Evolutionary conservation across 2,329 filamentous ascomycete species (phyloP).

Genomic region (Hypoxylon sp.): DNA sequence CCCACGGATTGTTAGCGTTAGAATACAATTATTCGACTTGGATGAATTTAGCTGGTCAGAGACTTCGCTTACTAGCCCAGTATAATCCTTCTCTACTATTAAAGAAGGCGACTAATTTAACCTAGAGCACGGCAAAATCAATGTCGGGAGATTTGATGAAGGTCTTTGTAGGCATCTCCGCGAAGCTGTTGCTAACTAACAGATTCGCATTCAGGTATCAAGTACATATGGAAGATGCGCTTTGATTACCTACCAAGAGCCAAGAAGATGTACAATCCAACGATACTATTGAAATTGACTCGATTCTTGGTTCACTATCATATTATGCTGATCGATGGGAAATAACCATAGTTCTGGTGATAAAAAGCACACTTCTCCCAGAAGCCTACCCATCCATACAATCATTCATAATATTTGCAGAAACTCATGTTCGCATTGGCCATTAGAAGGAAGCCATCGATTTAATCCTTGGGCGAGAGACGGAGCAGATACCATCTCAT

Average conservation of each 20-base stretch:
- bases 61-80: neutral
- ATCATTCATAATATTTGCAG: no score
- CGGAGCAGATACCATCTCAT: neutral
- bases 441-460: constrained; percentile 35
- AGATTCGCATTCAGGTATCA: neutral
- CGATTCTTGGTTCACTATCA: neutral
- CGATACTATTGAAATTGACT: neutral
- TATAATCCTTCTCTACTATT: neutral
- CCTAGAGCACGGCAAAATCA: neutral
- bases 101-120: constrained; percentile 1
- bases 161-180: neutral
- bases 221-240: no score
- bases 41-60: neutral
- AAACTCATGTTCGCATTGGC: no score
- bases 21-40: neutral
- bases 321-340: neutral
- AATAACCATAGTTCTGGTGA: neutral
- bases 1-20: neutral
- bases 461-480: constrained; percentile 31
- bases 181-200: neutral
- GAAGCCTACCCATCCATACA: no score
- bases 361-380: neutral
- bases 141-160: neutral
- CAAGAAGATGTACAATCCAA: neutral
- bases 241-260: no score